phyloP scores from a whole-genome alignment of 257 asterid genomes.

The Phtheirospermum japonicum region DNA sequence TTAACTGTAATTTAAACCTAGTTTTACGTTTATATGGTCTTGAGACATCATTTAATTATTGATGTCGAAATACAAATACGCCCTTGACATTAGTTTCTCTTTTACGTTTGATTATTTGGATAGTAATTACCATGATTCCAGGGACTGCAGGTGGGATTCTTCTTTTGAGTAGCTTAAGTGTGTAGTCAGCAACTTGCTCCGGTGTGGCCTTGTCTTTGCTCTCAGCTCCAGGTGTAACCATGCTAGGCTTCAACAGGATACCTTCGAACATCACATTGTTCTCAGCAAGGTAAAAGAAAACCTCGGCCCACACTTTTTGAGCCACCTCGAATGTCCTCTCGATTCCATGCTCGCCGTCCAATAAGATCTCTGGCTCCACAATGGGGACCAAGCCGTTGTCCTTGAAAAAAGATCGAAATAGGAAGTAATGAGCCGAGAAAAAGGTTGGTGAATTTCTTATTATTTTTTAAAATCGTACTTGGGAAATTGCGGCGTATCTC shows the following conservation, averaged over 20 bases:
- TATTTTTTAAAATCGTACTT: no score
- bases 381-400: slow-evolving; percentile 82
- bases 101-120: no score
- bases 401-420: no score
- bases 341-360: slow-evolving; percentile 71
- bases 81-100: no score
- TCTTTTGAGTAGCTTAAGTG: slow-evolving; percentile 58
- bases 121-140: slow-evolving; percentile 79
- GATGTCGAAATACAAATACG: no score
- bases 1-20: no score
- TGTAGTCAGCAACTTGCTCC: slow-evolving; percentile 53
- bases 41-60: no score
- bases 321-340: slow-evolving; percentile 75
- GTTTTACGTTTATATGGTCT: no score
- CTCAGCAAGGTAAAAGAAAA: slow-evolving; percentile 68
- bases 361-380: slow-evolving; percentile 76
- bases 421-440: no score
- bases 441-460: no score
- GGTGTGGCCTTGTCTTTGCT: slow-evolving; percentile 61
- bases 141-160: slow-evolving; percentile 82
- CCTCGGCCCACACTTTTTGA: slow-evolving; percentile 71
- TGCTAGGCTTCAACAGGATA: slow-evolving; percentile 72
- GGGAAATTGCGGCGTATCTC: slow-evolving; percentile 76
- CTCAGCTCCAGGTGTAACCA: slow-evolving; percentile 80
- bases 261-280: slow-evolving; percentile 75